A percentile compares a stretch with the other conserved stretches of the same genome.
These are phyloP conservation scores for Xylariaceae sp. DNA, from an alignment of 2,329 filamentous ascomycete species.

Conservation along the genomic window DNA sequence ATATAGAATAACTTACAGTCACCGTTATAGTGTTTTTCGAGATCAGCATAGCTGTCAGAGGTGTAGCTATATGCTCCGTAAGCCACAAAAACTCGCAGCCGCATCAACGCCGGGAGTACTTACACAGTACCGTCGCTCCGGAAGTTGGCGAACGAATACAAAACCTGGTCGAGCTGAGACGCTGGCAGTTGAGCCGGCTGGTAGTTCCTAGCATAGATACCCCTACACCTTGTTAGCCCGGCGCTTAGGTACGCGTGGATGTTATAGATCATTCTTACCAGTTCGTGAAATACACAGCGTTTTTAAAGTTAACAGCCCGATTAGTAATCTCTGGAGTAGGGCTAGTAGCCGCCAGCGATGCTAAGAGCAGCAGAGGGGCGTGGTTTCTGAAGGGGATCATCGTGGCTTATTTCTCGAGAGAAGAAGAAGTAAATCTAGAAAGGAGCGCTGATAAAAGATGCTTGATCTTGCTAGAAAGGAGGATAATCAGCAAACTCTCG, in stretches of 20 bases:
- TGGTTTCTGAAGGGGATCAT: conserved; percentile 38
- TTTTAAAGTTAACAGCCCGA: conserved; percentile 47
- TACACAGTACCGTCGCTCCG: conserved; percentile 74
- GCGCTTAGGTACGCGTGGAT: not conserved
- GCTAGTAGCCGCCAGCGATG: conserved; percentile 34
- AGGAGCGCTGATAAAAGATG: conserved; percentile 5
- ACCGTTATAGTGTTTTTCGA: conserved; percentile 73
- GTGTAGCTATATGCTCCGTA: conserved; percentile 54
- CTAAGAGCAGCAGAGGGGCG: conserved; percentile 34
- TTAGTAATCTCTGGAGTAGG: conserved; percentile 32
- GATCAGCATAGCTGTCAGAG: conserved; percentile 73
- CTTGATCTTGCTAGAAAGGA: conserved; percentile 13
- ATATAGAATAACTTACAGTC: no score
- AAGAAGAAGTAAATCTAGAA: conserved; percentile 7
- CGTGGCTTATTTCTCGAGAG: conserved; percentile 23
- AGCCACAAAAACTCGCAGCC: not conserved
- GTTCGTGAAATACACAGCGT: conserved; percentile 57
- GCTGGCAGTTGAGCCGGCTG: conserved; percentile 74
- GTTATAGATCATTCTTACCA: conserved; percentile 49
- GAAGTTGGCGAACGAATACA: conserved; percentile 84
- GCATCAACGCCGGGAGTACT: conserved; percentile 33
- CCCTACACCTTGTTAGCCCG: conserved; percentile 51
- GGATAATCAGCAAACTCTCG: conserved; percentile 26
- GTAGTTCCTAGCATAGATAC: conserved; percentile 76
- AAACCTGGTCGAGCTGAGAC: conserved; percentile 75